Evolutionary conservation across 306 rosid genomes (phyloP).

Genomic region (Quercus agrifolia): DNA sequence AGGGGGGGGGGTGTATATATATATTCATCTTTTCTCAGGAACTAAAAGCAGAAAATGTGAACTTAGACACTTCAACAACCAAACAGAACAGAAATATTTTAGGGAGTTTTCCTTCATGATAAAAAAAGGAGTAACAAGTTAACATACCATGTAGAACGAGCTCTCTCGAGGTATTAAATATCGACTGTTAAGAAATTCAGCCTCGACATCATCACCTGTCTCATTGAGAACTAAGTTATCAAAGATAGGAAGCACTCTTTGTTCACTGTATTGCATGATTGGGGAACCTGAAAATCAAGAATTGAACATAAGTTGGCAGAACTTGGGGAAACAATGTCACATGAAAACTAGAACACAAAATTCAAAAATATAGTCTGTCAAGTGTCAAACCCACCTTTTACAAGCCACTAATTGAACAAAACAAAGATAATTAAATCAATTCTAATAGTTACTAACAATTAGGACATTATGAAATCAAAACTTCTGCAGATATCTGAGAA

Average conservation of each 20-base stretch:
- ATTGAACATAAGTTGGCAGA: neutral
- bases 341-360: neutral
- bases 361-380: neutral
- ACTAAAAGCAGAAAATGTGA: neutral
- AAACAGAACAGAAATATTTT: neutral
- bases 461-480: neutral
- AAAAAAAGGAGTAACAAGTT: neutral
- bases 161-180: slow-evolving; percentile 69
- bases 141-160: slow-evolving; percentile 84
- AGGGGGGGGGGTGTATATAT: neutral
- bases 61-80: neutral
- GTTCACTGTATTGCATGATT: slow-evolving; percentile 30
- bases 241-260: slow-evolving; percentile 48
- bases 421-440: neutral
- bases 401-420: neutral
- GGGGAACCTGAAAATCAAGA: slow-evolving; percentile 42
- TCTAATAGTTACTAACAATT: neutral
- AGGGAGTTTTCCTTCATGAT: neutral
- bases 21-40: neutral
- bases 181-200: slow-evolving; percentile 49
- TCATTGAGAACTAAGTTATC: slow-evolving; percentile 73
- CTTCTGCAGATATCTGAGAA: neutral
- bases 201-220: slow-evolving; percentile 58
- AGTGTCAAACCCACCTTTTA: neutral
- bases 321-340: neutral